Evolutionary conservation across 1,284 basidiomycete genomes (phyloP), one percentile per base, ranked within the genome.

Genomic region (Cystobasidiaceae sp.): DNA sequence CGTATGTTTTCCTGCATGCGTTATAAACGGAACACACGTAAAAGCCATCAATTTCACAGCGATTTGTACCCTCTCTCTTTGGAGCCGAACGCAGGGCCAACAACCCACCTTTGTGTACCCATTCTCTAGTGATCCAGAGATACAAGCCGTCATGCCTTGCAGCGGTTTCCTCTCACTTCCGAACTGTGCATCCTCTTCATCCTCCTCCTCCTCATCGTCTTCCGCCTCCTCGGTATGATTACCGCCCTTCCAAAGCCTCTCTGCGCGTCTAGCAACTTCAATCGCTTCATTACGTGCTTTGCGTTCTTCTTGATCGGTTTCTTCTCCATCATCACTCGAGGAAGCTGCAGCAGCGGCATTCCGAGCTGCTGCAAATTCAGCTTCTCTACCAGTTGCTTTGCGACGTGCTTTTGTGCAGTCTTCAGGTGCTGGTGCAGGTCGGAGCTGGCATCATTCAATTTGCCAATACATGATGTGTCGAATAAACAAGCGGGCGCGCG

Each of bases 161-260:
- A 56, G 54, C 27, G 54, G 54, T 44, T 30, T 56, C 28, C 32
- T 34, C 15, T 56, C 54, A 41, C 45, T 56, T 17, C 54, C 25
- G 17, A 34, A 27, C 39, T 37, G 45, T 7, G 43, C 56, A 8
- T 13, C 23, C 30, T 41, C 30, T 15, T 59, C 56, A 19, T 32
- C 44, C 44, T 59, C 56, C n/a, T 59, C 56, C 15, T 64, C 52
- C 6, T 50, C 61, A 23, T 55, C 41, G 27, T 49, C 50, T 17
- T 30, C 49, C 13, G 25, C 23, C 15, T 33, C 27, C n/a, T 52
- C 50, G 28, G 11, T 23, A 23, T 30, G 32, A 11, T 8, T 15
- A 7, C 32, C 21, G 49, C n/a, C 50, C 15, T 32, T n/a, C 28
- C 15, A 52, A n/a, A 17, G 17, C 27, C 19, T 27, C 46, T 25